Conservation (phyloP, 2,329 filamentous ascomycete species). For the Mycogone perniciosa region DNA sequence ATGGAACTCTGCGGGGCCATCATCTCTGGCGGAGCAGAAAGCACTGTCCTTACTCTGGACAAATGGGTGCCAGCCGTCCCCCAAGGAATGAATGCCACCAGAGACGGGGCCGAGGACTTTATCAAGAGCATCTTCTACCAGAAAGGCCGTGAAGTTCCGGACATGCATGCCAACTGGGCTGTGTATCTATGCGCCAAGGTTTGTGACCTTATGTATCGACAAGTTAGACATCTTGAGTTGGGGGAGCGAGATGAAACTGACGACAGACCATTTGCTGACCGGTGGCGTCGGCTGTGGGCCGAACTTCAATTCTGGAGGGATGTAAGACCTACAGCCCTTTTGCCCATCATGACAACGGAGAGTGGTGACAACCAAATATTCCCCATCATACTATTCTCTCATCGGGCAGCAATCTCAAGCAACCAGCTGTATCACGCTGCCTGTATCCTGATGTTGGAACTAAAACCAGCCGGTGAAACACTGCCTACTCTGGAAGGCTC, state of each 20-base stretch:
- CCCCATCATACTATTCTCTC: conserved; percentile 41
- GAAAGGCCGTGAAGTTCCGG: conserved; percentile 28
- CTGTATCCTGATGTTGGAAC: conserved; percentile 33
- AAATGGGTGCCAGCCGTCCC: conserved; percentile 38
- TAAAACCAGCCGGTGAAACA: conserved; percentile 27
- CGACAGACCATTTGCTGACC: conserved; percentile 28
- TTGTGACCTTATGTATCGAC: conserved; percentile 37
- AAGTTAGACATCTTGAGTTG: conserved; percentile 32
- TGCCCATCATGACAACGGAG: conserved; percentile 19
- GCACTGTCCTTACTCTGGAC: conserved; percentile 41
- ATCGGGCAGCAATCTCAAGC: conserved; percentile 44
- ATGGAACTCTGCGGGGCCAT: conserved; percentile 52
- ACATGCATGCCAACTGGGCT: conserved; percentile 50
- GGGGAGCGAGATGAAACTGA: conserved; percentile 35
- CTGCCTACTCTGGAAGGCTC: conserved; percentile 13
- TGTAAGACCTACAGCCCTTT: conserved; percentile 34
- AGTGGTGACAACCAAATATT: conserved; percentile 31
- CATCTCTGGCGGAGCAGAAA: conserved; percentile 43
- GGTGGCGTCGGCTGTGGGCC: conserved; percentile 40
- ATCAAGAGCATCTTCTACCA: conserved; percentile 21
- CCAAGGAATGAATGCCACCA: conserved; percentile 11
- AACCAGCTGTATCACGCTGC: conserved; percentile 48
- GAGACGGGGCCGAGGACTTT: conserved; percentile 21
- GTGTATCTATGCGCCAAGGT: conserved; percentile 46
- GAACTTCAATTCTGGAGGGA: conserved; percentile 42